Evolutionary conservation across 495 filamentous ascomycete species (phyloP).

Genomic region (Penicillium alfredii): DNA sequence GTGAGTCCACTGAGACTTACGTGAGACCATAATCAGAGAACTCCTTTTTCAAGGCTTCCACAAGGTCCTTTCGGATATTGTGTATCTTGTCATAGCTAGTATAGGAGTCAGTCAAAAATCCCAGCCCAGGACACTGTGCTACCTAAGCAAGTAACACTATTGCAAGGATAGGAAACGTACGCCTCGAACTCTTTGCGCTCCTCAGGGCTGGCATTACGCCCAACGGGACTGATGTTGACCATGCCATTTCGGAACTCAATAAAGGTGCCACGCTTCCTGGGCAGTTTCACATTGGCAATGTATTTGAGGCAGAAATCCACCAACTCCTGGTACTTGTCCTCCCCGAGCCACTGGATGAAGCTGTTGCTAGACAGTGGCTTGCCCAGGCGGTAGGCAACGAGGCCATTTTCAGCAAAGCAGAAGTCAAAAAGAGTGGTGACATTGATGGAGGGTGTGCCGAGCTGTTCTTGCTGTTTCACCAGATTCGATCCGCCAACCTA

Average conservation of each 20-base stretch:
- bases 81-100: slow-evolving; percentile 64
- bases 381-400: slow-evolving; percentile 83
- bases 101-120: slow-evolving; percentile 10
- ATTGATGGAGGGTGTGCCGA: slow-evolving; percentile 56
- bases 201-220: slow-evolving; percentile 75
- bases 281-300: slow-evolving; percentile 76
- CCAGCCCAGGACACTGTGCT: background rate
- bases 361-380: slow-evolving; percentile 60
- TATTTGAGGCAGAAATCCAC: slow-evolving; percentile 83
- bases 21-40: slow-evolving; percentile 82
- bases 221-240: slow-evolving; percentile 90
- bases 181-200: slow-evolving; percentile 75
- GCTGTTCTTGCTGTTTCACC: slow-evolving; percentile 91
- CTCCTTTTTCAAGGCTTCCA: slow-evolving; percentile 67
- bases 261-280: slow-evolving; percentile 91
- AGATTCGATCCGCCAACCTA: slow-evolving; percentile 77
- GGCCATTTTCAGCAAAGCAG: slow-evolving; percentile 92
- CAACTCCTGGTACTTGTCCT: slow-evolving; percentile 84
- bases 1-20: slow-evolving; percentile 43
- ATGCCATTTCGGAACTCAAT: slow-evolving; percentile 95
- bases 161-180: slow-evolving; percentile 19
- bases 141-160: background rate
- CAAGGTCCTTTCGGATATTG: slow-evolving; percentile 64
- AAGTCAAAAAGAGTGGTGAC: slow-evolving; percentile 88
- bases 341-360: slow-evolving; percentile 92